Conservation (phyloP, 345 rosid species). For the Citrus inodora region DNA sequence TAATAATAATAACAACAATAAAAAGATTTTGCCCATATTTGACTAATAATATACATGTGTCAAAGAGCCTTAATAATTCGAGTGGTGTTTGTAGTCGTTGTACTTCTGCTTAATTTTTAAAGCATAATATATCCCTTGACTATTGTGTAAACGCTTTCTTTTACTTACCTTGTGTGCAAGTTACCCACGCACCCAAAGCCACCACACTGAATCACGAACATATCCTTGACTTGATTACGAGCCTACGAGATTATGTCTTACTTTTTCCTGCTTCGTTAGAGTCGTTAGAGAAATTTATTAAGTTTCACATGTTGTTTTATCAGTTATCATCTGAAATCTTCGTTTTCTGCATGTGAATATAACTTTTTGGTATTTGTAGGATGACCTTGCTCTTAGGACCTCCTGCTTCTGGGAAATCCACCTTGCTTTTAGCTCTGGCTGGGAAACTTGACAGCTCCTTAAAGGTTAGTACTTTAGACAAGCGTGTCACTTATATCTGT, state of each 20-base stretch:
- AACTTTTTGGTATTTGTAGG: conserved; percentile 32
- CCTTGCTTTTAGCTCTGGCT: conserved; percentile 72
- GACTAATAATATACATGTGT: no score
- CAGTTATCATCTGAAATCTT: not conserved
- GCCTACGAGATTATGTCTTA: not conserved
- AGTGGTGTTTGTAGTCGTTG: no score
- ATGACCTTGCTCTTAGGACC: conserved; percentile 95
- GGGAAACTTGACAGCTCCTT: conserved; percentile 67
- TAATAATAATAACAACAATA: no score
- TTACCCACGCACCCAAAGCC: not conserved
- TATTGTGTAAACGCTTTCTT: no score
- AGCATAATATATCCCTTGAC: no score
- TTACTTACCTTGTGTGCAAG: no score
- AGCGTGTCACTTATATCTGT: conserved; percentile 20
- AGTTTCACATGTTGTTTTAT: conserved; percentile 5
- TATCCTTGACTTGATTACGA: not conserved
- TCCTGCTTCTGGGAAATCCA: conserved; percentile 89
- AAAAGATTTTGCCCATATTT: no score
- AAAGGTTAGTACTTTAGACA: conserved; percentile 46
- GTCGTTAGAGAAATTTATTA: not conserved
- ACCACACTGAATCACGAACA: not conserved
- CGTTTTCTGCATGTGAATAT: not conserved
- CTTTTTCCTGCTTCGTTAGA: not conserved
- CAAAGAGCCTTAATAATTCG: no score
- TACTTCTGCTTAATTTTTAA: no score